Conservation (phyloP, 108 stramenopile genomes). For the Poteriospumella lacustris region DNA sequence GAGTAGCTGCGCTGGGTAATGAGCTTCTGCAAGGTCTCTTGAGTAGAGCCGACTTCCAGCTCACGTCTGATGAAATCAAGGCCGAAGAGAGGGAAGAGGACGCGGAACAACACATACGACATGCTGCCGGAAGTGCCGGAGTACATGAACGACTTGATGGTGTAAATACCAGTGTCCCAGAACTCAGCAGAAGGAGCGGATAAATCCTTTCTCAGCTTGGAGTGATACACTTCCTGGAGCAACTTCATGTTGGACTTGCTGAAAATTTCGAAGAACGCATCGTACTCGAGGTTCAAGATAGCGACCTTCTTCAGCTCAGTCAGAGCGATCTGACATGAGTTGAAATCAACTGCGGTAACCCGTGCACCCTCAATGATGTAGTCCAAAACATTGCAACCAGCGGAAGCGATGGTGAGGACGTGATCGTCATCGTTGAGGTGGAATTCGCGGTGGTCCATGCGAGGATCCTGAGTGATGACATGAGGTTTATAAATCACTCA, state of each 20-base stretch:
- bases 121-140: slow-evolving; percentile 39
- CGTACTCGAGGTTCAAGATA: slow-evolving; percentile 28
- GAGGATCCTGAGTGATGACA: slow-evolving; percentile 30
- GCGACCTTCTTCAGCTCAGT: slow-evolving; percentile 40
- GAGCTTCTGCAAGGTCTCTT: slow-evolving; percentile 24
- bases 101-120: slow-evolving; percentile 25
- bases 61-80: slow-evolving; percentile 30
- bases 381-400: slow-evolving; percentile 49
- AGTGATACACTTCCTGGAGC: slow-evolving; percentile 31
- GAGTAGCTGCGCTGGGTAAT: not conserved
- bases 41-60: slow-evolving; percentile 4
- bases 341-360: slow-evolving; percentile 51
- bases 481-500: not conserved
- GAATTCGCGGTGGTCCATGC: slow-evolving; percentile 39
- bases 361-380: slow-evolving; percentile 48
- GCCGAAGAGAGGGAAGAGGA: slow-evolving; percentile 31
- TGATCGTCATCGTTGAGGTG: slow-evolving; percentile 38
- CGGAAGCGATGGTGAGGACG: slow-evolving; percentile 48
- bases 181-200: slow-evolving; percentile 32
- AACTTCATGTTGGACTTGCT: slow-evolving; percentile 20
- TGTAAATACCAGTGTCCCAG: slow-evolving; percentile 33
- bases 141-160: slow-evolving; percentile 38
- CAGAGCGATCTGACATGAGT: slow-evolving; percentile 48
- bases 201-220: slow-evolving; percentile 25
- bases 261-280: slow-evolving; percentile 45